Evolutionary conservation across 192 early-diverging fungal species (phyloP), one percentile per base, ranked within the genome.

Genomic region (Coemansia sp.): DNA sequence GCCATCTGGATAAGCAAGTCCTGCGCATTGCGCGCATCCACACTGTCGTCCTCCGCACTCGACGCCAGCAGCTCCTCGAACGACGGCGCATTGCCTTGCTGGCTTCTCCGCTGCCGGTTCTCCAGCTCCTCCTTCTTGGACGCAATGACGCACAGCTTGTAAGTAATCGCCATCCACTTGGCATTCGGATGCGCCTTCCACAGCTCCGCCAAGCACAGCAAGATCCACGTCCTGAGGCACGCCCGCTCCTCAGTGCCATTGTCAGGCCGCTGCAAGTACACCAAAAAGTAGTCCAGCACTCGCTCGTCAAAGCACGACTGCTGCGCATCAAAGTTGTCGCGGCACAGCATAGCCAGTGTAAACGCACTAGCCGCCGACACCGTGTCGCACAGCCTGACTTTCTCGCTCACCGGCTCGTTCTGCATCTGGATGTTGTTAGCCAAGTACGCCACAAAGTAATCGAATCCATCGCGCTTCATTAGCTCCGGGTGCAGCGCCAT

Each of bases 361-460:
- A 99, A 98, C 2, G 91, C 91, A 70, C 96, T 90, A 41, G 82
- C 82, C 11, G 82, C 82, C 4, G 69, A 75, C n/a, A 84, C 82
- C 2, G 77, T 63, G 44, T 84, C 76, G 69, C 73, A 68, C 37
- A 84, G 61, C 44, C 69, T 75, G 51, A 77, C 75, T 65, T 84
- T 84, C 5, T 84, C 82, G 77, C 65, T 76, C 50, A 73, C 65
- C 31, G 82, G 70, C 77, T 76, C 82, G 63, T 44, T 62, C 59
- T 84, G 77, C 77, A 79, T 79, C 42, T 84, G 82, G 45, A 87
- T 88, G 67, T 90, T 92, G 68, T 89, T 88, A 0, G 92, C 84
- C 27, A 99, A 78, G 38, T 97, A 93, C 48, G 88, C 91, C 51
- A 97, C 88, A 82, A 99, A 99, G 77, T 99, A 98, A 23, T 89